Conservation (phyloP, 2,329 filamentous ascomycete species). For the Fonsecaea pedrosoi region DNA sequence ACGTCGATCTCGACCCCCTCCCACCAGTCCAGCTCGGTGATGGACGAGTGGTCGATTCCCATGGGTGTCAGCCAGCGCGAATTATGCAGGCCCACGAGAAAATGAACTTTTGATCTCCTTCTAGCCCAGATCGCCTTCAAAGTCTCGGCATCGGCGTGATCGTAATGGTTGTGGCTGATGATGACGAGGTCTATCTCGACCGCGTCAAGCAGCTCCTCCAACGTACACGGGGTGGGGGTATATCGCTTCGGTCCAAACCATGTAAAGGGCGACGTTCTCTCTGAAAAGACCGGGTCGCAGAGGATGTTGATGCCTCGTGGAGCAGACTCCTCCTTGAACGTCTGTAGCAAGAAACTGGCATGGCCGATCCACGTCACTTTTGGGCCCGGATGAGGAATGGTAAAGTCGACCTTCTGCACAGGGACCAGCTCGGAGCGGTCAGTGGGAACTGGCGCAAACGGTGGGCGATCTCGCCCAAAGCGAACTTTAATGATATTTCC, state of each 20-base stretch:
- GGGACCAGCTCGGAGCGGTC: slow-evolving; percentile 50
- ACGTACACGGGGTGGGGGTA: slow-evolving; percentile 57
- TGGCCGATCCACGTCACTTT: slow-evolving; percentile 62
- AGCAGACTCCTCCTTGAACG: slow-evolving; percentile 36
- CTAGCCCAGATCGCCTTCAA: slow-evolving; percentile 50
- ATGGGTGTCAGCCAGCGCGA: slow-evolving; percentile 35
- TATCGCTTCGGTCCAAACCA: slow-evolving; percentile 60
- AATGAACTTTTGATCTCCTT: slow-evolving; percentile 54
- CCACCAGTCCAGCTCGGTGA: slow-evolving; percentile 61
- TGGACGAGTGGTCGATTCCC: slow-evolving; percentile 48
- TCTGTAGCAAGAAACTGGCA: slow-evolving; percentile 58
- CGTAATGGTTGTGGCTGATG: slow-evolving; percentile 65
- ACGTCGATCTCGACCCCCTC: slow-evolving; percentile 48
- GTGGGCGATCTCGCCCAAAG: slow-evolving; percentile 33
- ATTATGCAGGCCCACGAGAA: slow-evolving; percentile 52
- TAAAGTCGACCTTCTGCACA: slow-evolving; percentile 43
- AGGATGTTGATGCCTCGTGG: slow-evolving; percentile 54
- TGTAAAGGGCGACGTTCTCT: slow-evolving; percentile 56
- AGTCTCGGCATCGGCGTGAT: slow-evolving; percentile 59
- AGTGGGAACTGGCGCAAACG: slow-evolving; percentile 54
- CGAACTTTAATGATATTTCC: slow-evolving; percentile 47
- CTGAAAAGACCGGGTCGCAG: slow-evolving; percentile 62
- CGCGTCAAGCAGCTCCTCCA: slow-evolving; percentile 56
- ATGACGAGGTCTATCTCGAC: slow-evolving; percentile 55
- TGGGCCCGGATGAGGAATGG: slow-evolving; percentile 36